phyloP scores from a whole-genome alignment of 768 basidiomycete species.

The Russula sp. region DNA sequence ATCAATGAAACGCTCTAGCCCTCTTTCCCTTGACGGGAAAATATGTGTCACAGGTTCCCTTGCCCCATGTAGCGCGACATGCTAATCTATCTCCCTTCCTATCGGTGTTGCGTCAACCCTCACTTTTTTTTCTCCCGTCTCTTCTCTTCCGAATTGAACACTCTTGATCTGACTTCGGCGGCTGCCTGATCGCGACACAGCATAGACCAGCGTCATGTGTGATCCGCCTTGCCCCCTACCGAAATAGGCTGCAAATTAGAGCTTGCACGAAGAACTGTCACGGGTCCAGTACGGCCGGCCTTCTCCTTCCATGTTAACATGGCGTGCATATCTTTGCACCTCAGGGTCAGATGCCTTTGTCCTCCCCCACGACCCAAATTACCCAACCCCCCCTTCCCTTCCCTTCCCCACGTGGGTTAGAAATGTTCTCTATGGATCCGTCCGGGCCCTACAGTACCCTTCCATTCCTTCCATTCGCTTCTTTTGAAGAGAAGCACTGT shows the following conservation, averaged over 20 bases:
- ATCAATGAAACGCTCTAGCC: neutral
- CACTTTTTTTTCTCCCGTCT: neutral
- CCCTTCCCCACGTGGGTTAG: neutral
- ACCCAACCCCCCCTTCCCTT: neutral
- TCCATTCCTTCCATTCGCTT: neutral
- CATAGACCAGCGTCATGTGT: neutral
- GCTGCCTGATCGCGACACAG: neutral
- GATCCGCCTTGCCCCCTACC: neutral
- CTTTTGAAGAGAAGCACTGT: neutral
- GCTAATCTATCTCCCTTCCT: neutral
- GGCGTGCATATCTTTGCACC: neutral
- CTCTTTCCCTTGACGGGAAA: neutral
- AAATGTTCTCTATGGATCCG: neutral
- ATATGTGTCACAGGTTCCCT: neutral
- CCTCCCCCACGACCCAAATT: neutral
- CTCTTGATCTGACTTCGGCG: neutral
- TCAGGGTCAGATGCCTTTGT: neutral
- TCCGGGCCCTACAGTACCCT: neutral
- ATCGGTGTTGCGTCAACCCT: neutral
- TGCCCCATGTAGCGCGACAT: neutral
- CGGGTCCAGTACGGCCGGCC: neutral
- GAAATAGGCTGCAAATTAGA: slow-evolving; percentile 14
- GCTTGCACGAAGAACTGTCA: neutral
- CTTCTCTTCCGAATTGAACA: neutral
- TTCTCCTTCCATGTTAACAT: neutral